Base-by-base conservation (phyloP, 2,329 filamentous ascomycete species). In the Pestalotiopsis sp. region DNA sequence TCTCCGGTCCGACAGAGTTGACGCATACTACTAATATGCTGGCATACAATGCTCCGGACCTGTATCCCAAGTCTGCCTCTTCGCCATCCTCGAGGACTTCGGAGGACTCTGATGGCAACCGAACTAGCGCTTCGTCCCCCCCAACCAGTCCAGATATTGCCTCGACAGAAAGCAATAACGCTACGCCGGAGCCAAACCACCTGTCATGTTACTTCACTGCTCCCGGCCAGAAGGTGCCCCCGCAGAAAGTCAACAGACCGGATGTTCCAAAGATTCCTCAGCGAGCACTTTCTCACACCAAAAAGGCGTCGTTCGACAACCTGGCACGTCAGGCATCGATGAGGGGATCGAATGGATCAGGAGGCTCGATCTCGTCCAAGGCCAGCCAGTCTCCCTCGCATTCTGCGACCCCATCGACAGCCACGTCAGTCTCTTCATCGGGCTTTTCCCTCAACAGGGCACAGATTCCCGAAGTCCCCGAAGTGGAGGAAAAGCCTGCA, bases 1-100 rank as follows among this genome's bases (percentile, higher is more conserved):
- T 99, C 78, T 99, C 96, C 1, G 89, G 87, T 3, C 96, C 96
- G 0, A 87, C 97, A 66, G 91, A 94, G 80, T 87, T 99, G 71
- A 85, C 98, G 63, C 97, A 96, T 69, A 97, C 95, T 4, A 98
- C 96, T 74, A 99, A 98, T 81, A 94, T 97, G 88, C 91, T 98
- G 67, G 94, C 94, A 7, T 97, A 97, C 86, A 95, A 95, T 78
- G 95, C 96, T 11, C 95, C 95, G 65, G 92, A 98, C 78, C 90
- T 98, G 25, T 83, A 86, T 77, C 76, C 79, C 72, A 75, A 77
- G 36, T 84, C 87, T 2, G 82, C 85, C n/a, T 74, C 78, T n/a
- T 83, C 84, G 12, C 84, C 84, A 38, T 84, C 86, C 2, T 82
- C 80, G 69, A 86, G 87, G 73, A 92, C 91, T 3, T 75, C 77